Percentiles rank a stretch among this genome's conserved stretches.
phyloP scores from a whole-genome alignment of 2,329 filamentous ascomycete species.

The Aspergillus nomiae region DNA sequence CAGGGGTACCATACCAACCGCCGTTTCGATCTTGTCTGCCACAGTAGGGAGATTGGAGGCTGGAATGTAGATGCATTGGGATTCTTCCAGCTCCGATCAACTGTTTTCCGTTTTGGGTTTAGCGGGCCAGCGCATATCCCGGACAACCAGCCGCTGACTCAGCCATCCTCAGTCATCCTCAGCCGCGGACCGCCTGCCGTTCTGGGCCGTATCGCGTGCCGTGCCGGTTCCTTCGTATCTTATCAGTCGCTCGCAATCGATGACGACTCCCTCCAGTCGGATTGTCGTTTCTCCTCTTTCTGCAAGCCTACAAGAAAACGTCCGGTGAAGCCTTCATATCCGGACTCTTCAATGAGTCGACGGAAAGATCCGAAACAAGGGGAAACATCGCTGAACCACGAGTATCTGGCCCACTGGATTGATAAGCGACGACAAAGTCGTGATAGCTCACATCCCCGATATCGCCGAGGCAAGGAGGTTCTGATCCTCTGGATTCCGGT shows the following conservation, averaged over 20 bases:
- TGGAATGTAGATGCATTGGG: constrained; percentile 11
- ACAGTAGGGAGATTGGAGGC: constrained; percentile 1
- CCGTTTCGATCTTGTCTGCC: not conserved
- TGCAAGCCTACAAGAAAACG: not conserved
- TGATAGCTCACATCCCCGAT: not conserved
- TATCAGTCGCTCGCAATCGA: constrained; percentile 20
- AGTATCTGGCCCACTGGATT: not conserved
- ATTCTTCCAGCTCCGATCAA: constrained; percentile 28
- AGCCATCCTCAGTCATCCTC: constrained; percentile 17
- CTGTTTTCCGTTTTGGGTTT: constrained; percentile 44
- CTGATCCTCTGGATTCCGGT: not conserved
- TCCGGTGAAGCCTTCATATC: not conserved
- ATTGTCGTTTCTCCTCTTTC: not conserved
- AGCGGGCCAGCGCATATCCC: constrained; percentile 42
- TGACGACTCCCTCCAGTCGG: not conserved
- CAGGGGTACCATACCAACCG: not conserved
- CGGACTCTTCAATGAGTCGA: not conserved
- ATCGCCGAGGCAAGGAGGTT: not conserved
- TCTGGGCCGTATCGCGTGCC: constrained; percentile 12
- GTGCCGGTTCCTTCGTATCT: constrained; percentile 21
- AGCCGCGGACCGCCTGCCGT: constrained; percentile 25
- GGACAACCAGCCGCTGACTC: constrained; percentile 39
- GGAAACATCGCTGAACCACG: not conserved
- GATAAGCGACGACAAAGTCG: not conserved
- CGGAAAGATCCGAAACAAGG: not conserved